phyloP scores from a whole-genome alignment of 2,329 filamentous ascomycete species.

The Blastomyces silverae region DNA sequence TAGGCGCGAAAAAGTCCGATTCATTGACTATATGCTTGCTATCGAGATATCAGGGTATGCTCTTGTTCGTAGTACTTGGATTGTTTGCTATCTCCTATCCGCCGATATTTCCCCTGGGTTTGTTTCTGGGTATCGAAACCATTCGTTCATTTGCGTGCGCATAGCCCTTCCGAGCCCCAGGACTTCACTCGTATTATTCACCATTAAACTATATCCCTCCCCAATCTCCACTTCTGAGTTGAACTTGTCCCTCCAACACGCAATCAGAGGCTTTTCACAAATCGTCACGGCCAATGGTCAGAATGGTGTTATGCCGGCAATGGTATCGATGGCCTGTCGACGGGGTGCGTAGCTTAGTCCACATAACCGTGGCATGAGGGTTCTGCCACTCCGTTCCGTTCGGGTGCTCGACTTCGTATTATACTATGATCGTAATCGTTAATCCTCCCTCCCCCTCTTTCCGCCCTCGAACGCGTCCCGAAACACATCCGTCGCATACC shows the following conservation, averaged over 20 bases:
- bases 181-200: neutral
- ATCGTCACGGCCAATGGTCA: neutral
- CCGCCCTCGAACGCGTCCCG: neutral
- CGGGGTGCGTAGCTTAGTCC: neutral
- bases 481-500: neutral
- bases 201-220: neutral
- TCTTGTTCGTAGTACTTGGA: neutral
- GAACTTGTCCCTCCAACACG: neutral
- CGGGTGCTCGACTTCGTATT: neutral
- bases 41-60: neutral
- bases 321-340: neutral
- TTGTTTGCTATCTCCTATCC: neutral
- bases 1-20: neutral
- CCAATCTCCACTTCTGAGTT: neutral
- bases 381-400: neutral
- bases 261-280: neutral
- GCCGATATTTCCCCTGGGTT: neutral
- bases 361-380: neutral
- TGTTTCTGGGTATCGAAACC: neutral
- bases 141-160: neutral
- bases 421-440: neutral
- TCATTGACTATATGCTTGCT: neutral
- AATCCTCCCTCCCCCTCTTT: neutral
- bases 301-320: neutral
- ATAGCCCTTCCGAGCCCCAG: neutral